Evolutionary conservation across 2,329 filamentous ascomycete genomes (phyloP).

Genomic region (Blumeria graminis): DNA sequence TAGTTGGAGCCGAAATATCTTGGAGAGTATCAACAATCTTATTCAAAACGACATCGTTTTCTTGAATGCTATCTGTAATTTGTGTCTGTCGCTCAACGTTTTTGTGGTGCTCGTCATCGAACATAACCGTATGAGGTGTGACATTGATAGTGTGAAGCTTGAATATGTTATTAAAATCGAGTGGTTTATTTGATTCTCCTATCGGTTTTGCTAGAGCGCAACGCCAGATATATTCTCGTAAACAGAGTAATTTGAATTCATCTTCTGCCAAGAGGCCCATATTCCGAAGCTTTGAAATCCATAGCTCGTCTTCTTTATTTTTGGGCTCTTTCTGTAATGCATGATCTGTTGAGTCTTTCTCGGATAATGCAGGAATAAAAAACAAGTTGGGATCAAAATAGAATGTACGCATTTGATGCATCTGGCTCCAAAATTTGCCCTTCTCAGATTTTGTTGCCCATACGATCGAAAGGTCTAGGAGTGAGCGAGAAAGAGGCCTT

Average conservation of each 20-base stretch:
- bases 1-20: slow-evolving; percentile 76
- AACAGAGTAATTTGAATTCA: slow-evolving; percentile 64
- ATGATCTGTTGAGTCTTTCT: slow-evolving; percentile 29
- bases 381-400: slow-evolving; percentile 34
- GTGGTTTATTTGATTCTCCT: slow-evolving; percentile 7
- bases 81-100: slow-evolving; percentile 20
- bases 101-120: slow-evolving; percentile 44
- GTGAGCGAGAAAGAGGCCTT: slow-evolving; percentile 50
- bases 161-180: slow-evolving; percentile 45
- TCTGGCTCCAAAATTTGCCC: slow-evolving; percentile 68
- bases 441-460: slow-evolving; percentile 70
- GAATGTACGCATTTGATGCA: slow-evolving; percentile 46
- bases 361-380: slow-evolving; percentile 25
- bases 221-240: slow-evolving; percentile 81
- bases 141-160: slow-evolving; percentile 52
- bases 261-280: slow-evolving; percentile 65
- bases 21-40: slow-evolving; percentile 78
- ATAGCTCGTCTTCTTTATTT: slow-evolving; percentile 85
- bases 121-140: slow-evolving; percentile 73
- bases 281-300: slow-evolving; percentile 65
- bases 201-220: slow-evolving; percentile 41
- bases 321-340: slow-evolving; percentile 39
- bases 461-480: slow-evolving; percentile 63
- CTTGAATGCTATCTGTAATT: slow-evolving; percentile 11
- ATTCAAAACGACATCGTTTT: slow-evolving; percentile 21